phyloP scores from a whole-genome alignment of 305 asterid species.

The Fraxinus paxiana region DNA sequence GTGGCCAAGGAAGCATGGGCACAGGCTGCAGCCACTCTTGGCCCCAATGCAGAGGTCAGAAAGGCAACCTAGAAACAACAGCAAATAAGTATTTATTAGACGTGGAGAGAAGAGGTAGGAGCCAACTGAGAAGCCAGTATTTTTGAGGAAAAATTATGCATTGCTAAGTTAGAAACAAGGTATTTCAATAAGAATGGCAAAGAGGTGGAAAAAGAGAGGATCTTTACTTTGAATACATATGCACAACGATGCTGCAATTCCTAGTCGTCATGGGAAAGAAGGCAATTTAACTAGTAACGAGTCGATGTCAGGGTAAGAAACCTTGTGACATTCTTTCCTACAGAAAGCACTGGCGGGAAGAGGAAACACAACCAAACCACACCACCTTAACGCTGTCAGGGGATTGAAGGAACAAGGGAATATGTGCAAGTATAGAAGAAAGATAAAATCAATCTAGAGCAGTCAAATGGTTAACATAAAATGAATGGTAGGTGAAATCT shows the following conservation, averaged over 20 bases:
- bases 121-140: background rate
- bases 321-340: background rate
- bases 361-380: background rate
- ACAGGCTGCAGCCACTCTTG: slow-evolving; percentile 98
- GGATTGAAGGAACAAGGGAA: slow-evolving; percentile 9
- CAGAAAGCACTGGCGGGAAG: background rate
- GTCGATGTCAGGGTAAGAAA: slow-evolving; percentile 1
- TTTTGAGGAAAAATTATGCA: slow-evolving; percentile 7
- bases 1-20: slow-evolving; percentile 87
- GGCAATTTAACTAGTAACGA: background rate
- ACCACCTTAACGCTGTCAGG: background rate
- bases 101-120: background rate
- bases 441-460: background rate
- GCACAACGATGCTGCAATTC: background rate
- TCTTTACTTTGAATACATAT: slow-evolving; percentile 3
- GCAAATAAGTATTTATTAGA: slow-evolving; percentile 19
- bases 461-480: background rate
- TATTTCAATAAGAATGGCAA: background rate
- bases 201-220: slow-evolving; percentile 4
- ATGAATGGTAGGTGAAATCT: background rate
- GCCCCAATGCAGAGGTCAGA: slow-evolving; percentile 89
- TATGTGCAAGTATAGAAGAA: background rate
- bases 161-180: slow-evolving; percentile 4
- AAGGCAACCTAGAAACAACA: slow-evolving; percentile 68
- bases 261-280: no score